Evolutionary conservation across 2,329 filamentous ascomycete species (phyloP).

Genomic region (Spiromastix sp.): DNA sequence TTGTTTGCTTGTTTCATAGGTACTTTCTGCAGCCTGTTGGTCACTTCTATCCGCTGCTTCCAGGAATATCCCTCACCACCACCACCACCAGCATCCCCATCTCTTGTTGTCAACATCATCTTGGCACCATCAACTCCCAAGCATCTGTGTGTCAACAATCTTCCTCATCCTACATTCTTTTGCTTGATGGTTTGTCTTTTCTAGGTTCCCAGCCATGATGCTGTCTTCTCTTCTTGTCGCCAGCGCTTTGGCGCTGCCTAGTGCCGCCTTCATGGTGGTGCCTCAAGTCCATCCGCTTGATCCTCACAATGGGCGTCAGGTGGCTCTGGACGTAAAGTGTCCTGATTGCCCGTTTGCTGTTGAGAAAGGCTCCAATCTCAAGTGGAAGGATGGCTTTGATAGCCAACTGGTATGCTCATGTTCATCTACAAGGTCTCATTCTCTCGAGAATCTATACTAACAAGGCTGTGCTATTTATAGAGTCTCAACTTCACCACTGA

Average conservation of each 20-base stretch:
- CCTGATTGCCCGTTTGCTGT: slow-evolving; percentile 29
- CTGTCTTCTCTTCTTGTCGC: slow-evolving; percentile 26
- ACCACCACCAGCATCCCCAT: not conserved
- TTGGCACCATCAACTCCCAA: not conserved
- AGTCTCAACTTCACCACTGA: slow-evolving; percentile 27
- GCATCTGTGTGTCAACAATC: not conserved
- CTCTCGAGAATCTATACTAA: slow-evolving; percentile 1
- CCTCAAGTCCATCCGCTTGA: slow-evolving; percentile 14
- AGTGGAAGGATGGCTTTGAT: slow-evolving; percentile 25
- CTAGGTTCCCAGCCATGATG: slow-evolving; percentile 19
- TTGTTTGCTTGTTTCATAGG: no score
- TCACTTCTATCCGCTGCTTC: no score
- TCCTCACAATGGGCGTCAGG: not conserved
- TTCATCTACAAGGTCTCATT: not conserved
- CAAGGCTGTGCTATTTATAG: slow-evolving; percentile 13
- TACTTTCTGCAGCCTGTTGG: no score
- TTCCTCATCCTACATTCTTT: not conserved
- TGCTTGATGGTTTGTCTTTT: not conserved
- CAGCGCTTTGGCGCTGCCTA: slow-evolving; percentile 23
- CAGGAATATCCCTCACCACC: not conserved
- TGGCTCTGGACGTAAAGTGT: slow-evolving; percentile 25
- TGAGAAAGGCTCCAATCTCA: slow-evolving; percentile 17
- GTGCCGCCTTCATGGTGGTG: slow-evolving; percentile 27
- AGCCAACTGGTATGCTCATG: slow-evolving; percentile 25
- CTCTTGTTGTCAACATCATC: not conserved